Evolutionary conservation across 371 early-diverging fungal genomes (phyloP), one percentile per base, ranked within the genome.

Genomic region (Saksenaea oblongispora): DNA sequence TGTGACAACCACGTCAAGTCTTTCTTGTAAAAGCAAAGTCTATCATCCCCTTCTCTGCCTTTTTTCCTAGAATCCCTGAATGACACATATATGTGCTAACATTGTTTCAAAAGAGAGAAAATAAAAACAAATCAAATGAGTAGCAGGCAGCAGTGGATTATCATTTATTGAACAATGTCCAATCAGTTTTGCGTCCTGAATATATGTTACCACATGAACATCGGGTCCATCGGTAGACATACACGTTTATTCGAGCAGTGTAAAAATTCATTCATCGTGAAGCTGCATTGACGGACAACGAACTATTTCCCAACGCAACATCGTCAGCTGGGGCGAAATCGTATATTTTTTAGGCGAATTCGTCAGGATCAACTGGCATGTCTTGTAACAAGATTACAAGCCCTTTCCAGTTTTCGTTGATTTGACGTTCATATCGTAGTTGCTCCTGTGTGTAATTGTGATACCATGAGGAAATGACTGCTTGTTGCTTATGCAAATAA

Each of bases 1-100:
- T 80, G 87, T 57, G 73, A 74, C 62, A 86, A 84, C 75, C 93
- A 92, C 77, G 81, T 84, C 82, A 91, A 91, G 88, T 78, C 87
- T 69, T 94, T 94, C 72, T 56, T 80, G 66, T 83, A 82, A 69
- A 66, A 47, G 22, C n/a, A 47, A 47, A 47, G 22, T 18, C 10
- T 5, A 18, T 18, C 22, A 4, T 47, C 10, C 51, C 10, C 17
- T 47, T n/a, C 24, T 22, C 22, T 47, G n/a, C 22, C 22, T 47
- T 47, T 47, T 47, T 22, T 18, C 51, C 24, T 47, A 47, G 51
- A 47, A 47, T n/a, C 1, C 51, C 51, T 5, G 51, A 47, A 47
- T 47, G 51, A 47, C n/a, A 17, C 10, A 8, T 22, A 0, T 22
- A 22, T 18, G 22, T 10, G 51, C 24, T 22, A 22, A 47, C 51